Conservation (phyloP, 306 rosid species). For the Dryas drummondii region DNA sequence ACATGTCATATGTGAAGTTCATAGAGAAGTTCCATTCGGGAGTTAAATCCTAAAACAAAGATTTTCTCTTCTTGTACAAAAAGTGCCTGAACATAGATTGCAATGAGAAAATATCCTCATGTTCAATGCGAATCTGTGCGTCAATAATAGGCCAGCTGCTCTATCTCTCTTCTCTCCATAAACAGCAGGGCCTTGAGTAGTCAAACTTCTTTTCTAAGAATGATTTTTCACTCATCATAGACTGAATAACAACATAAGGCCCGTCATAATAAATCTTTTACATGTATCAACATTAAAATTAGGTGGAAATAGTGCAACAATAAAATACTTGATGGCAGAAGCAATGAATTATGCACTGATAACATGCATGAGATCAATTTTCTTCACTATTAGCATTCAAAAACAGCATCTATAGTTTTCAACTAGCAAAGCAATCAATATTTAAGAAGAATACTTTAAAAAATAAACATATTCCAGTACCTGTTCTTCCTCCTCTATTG, state of each 20-base stretch:
- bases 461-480: conserved; percentile 39
- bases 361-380: not conserved
- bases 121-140: not conserved
- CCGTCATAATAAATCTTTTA: not conserved
- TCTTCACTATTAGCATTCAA: conserved; percentile 1
- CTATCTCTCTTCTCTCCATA: not conserved
- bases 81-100: not conserved
- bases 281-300: not conserved
- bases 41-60: not conserved
- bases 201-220: not conserved
- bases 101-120: not conserved
- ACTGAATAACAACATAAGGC: not conserved
- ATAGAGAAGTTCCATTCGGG: not conserved
- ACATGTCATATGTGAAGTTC: not conserved
- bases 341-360: not conserved
- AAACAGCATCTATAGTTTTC: not conserved
- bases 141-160: not conserved
- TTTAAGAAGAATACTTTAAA: conserved; percentile 11
- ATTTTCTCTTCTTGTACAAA: not conserved
- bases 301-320: not conserved
- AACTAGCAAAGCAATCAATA: not conserved
- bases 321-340: not conserved
- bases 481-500: conserved; percentile 99
- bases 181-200: not conserved
- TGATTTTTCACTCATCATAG: not conserved